phyloP scores from a whole-genome alignment of 2,329 filamentous ascomycete genomes.

The Mycogone perniciosa region DNA sequence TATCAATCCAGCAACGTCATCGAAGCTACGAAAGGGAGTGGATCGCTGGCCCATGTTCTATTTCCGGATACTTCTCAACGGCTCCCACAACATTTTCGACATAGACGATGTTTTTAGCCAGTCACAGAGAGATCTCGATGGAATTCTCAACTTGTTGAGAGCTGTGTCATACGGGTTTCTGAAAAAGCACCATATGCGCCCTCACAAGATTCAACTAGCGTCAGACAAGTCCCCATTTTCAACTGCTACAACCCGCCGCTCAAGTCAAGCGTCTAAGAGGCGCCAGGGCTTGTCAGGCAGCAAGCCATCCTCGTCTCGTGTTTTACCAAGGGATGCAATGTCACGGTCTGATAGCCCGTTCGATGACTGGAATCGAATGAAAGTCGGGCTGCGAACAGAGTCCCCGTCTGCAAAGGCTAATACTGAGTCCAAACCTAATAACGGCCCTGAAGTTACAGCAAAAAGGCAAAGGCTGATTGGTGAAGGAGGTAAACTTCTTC shows the following conservation, averaged over 20 bases:
- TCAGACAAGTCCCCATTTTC: conserved; percentile 21
- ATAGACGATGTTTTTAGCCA: conserved; percentile 37
- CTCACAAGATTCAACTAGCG: conserved; percentile 31
- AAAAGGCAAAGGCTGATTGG: conserved; percentile 29
- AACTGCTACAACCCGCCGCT: conserved; percentile 17
- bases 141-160: conserved; percentile 53
- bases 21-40: conserved; percentile 54
- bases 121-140: conserved; percentile 42
- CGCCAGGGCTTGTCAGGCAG: conserved; percentile 1
- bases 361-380: conserved; percentile 33
- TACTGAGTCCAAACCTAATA: neutral
- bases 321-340: neutral
- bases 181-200: conserved; percentile 62
- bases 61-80: conserved; percentile 53
- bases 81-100: conserved; percentile 27
- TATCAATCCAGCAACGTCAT: neutral
- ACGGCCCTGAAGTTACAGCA: neutral
- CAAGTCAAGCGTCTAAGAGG: conserved; percentile 15
- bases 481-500: conserved; percentile 35
- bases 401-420: neutral
- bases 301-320: conserved; percentile 11
- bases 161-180: conserved; percentile 70
- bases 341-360: conserved; percentile 22
- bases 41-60: conserved; percentile 89
- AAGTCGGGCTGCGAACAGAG: conserved; percentile 18